Evolutionary conservation across 163 green algal genomes (phyloP).

Genomic region (Smithsoniella earleae): DNA sequence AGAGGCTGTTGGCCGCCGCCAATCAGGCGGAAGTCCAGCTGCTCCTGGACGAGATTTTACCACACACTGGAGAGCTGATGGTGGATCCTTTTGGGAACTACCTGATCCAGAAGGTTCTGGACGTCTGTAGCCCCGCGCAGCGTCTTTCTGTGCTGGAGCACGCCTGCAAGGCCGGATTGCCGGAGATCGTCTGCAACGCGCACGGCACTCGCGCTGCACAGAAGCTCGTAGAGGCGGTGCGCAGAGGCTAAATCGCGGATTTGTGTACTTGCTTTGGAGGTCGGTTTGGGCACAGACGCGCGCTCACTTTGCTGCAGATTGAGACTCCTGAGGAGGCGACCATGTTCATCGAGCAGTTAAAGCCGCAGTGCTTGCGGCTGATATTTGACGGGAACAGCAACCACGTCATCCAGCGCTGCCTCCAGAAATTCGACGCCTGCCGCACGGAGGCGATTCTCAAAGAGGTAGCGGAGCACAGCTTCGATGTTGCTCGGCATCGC

Average conservation of each 20-base stretch:
- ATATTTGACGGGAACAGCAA: constrained; percentile 83
- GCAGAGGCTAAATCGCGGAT: too few relatives aligned
- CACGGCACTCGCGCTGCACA: constrained; percentile 94
- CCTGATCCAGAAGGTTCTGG: constrained; percentile 97
- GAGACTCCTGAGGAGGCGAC: constrained; percentile 36
- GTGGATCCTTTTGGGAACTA: constrained; percentile 99
- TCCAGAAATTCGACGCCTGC: constrained; percentile 77
- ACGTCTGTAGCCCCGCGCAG: constrained; percentile 84
- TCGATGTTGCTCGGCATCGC: constrained; percentile 90
- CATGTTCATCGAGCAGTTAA: constrained; percentile 26
- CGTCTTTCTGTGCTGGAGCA: constrained; percentile 41
- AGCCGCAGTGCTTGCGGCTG: constrained; percentile 76
- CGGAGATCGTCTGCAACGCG: constrained; percentile 74
- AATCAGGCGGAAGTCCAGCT: constrained; percentile 60
- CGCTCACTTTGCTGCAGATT: background rate
- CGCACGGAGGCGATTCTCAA: constrained; percentile 95
- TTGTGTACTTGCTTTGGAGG: too few relatives aligned
- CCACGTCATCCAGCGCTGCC: constrained; percentile 95
- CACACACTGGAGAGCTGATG: constrained; percentile 88
- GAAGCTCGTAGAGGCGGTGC: constrained; percentile 82
- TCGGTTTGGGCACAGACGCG: constrained; percentile 2
- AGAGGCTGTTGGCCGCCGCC: constrained; percentile 94
- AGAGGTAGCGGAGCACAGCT: constrained; percentile 62
- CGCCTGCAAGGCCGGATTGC: constrained; percentile 13
- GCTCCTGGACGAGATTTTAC: constrained; percentile 61